Evolutionary conservation across 441 rosid genomes (phyloP).

Genomic region (Raphanus hybrid): DNA sequence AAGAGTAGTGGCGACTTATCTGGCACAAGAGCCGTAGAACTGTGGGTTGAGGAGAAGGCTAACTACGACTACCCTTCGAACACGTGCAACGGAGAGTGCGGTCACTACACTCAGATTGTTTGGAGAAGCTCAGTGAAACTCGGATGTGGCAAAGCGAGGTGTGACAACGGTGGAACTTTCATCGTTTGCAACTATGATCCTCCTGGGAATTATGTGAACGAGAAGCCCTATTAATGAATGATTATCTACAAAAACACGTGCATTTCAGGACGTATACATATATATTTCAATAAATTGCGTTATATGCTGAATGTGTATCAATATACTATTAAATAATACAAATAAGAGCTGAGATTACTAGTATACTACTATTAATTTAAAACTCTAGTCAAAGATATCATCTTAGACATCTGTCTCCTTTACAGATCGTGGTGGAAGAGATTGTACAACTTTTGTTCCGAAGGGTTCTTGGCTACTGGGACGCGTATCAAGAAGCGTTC

Average conservation of each 20-base stretch:
- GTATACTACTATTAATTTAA: neutral
- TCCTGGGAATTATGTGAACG: constrained; percentile 26
- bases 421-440: neutral
- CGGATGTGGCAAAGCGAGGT: constrained; percentile 45
- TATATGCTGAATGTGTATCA: constrained; percentile 15
- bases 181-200: constrained; percentile 44
- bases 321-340: constrained; percentile 4
- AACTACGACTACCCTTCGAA: constrained; percentile 36
- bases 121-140: constrained; percentile 42
- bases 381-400: neutral
- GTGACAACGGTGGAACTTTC: constrained; percentile 41
- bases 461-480: neutral
- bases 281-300: constrained; percentile 13
- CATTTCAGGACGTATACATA: neutral
- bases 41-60: constrained; percentile 45
- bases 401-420: neutral
- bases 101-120: constrained; percentile 51
- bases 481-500: neutral
- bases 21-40: constrained; percentile 21
- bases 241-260: constrained; percentile 1
- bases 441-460: neutral
- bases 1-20: constrained; percentile 14
- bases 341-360: neutral
- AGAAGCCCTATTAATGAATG: constrained; percentile 31
- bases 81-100: constrained; percentile 37